Conservation (phyloP, 1,139 yeast species). For the Wickerhamiella infanticola region DNA sequence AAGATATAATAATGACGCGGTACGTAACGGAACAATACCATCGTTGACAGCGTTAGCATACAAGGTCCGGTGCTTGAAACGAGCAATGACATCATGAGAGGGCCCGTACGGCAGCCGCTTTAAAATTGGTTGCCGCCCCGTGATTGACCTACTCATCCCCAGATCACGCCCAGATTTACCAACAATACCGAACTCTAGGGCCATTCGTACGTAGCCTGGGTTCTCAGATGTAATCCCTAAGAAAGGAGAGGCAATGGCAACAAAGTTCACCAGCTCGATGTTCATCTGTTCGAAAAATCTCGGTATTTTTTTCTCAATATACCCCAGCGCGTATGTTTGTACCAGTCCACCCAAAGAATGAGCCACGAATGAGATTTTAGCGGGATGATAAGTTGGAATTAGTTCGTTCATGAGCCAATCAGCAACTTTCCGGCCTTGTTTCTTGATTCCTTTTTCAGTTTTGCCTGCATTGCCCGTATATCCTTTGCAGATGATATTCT, state of each 20-base stretch:
- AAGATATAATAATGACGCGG: slow-evolving; percentile 64
- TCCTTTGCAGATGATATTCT: slow-evolving; percentile 64
- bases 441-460: slow-evolving; percentile 83
- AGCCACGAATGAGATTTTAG: slow-evolving; percentile 68
- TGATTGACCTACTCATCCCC: slow-evolving; percentile 39
- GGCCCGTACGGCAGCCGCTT: slow-evolving; percentile 61
- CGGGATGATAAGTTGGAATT: slow-evolving; percentile 21
- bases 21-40: slow-evolving; percentile 86
- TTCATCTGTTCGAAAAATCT: slow-evolving; percentile 41
- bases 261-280: slow-evolving; percentile 63
- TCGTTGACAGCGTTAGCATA: slow-evolving; percentile 73
- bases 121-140: slow-evolving; percentile 41
- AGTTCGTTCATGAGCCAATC: slow-evolving; percentile 54
- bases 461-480: slow-evolving; percentile 72
- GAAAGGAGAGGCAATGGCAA: slow-evolving; percentile 76
- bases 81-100: slow-evolving; percentile 46
- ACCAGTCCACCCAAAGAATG: slow-evolving; percentile 89
- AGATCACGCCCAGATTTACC: slow-evolving; percentile 92
- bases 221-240: slow-evolving; percentile 77
- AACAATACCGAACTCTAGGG: slow-evolving; percentile 73
- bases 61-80: slow-evolving; percentile 53
- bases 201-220: slow-evolving; percentile 73
- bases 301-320: slow-evolving; percentile 54
- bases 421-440: slow-evolving; percentile 69
- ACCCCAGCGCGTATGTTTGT: slow-evolving; percentile 84